Evolutionary conservation across 139 green algal species (phyloP).

Genomic region (Chlamydomonas schloesseri): DNA sequence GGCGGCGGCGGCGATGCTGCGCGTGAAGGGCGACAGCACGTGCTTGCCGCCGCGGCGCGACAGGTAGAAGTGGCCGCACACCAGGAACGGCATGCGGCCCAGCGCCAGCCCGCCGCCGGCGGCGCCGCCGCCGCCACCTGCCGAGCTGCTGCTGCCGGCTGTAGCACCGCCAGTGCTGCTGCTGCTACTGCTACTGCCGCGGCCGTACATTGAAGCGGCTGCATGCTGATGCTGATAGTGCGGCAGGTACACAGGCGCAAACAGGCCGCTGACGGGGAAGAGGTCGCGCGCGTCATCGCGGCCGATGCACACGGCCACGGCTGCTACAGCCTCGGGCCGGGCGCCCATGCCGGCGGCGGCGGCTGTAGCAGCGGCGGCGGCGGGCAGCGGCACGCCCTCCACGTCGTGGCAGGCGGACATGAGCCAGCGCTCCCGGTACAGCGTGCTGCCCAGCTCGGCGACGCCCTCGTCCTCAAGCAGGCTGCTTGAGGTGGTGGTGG

Average conservation of each 20-base stretch:
- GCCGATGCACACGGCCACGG: slow-evolving; percentile 34
- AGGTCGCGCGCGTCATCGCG: slow-evolving; percentile 6
- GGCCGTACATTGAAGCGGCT: not conserved
- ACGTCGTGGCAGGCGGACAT: slow-evolving; percentile 17
- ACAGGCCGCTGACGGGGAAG: slow-evolving; percentile 4
- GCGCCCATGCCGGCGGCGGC: not conserved
- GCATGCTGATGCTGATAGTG: not conserved
- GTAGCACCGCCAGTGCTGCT: not conserved
- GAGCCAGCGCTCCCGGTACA: slow-evolving; percentile 40
- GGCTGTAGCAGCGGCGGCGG: not conserved
- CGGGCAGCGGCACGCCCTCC: slow-evolving; percentile 21
- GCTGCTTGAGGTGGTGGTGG: not conserved
- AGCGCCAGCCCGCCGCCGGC: not conserved
- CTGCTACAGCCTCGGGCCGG: slow-evolving; percentile 18
- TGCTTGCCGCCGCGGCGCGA: slow-evolving; percentile 17
- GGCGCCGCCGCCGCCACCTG: too few relatives aligned
- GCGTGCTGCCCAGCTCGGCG: not conserved
- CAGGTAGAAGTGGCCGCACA: slow-evolving; percentile 44
- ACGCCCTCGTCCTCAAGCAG: too few relatives aligned
- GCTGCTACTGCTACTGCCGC: not conserved
- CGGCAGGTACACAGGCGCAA: slow-evolving; percentile 9
- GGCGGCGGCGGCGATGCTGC: not conserved
- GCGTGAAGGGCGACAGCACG: slow-evolving; percentile 7
- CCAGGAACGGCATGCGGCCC: slow-evolving; percentile 45
- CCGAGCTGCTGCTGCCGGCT: not conserved